These are phyloP conservation scores for Colletotrichum nymphaeae DNA, from an alignment of 2,329 filamentous ascomycete species.

Conservation along the genomic window DNA sequence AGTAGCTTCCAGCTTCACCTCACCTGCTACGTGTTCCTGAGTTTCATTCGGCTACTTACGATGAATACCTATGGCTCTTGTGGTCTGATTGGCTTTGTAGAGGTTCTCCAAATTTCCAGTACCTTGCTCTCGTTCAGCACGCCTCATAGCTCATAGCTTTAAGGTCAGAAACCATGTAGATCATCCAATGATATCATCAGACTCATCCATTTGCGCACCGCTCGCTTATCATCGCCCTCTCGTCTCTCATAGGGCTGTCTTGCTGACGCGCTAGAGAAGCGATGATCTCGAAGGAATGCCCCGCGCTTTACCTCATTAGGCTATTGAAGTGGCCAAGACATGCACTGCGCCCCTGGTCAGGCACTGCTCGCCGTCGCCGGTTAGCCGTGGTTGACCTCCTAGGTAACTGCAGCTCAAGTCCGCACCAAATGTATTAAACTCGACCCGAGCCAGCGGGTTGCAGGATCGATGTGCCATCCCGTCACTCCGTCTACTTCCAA, in stretches of 20 bases:
- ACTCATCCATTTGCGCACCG: not conserved
- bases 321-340: slow-evolving; percentile 36
- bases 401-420: not conserved
- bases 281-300: not conserved
- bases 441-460: not conserved
- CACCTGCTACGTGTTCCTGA: too few relatives aligned
- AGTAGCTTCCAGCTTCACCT: too few relatives aligned
- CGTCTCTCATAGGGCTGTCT: not conserved
- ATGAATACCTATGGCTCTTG: too few relatives aligned
- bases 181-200: not conserved
- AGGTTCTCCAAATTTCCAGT: not conserved
- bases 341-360: not conserved
- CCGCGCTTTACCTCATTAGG: slow-evolving; percentile 28
- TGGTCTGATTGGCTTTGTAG: not conserved
- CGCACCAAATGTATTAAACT: not conserved
- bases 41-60: not conserved
- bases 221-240: not conserved
- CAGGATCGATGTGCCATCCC: not conserved
- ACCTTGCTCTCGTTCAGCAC: not conserved
- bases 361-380: not conserved
- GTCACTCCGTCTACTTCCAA: slow-evolving; percentile 6
- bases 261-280: not conserved
- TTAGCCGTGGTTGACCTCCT: not conserved
- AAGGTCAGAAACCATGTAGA: not conserved
- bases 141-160: not conserved